A percentile compares a stretch with the other conserved stretches of the same genome.
Evolutionary conservation across 495 filamentous ascomycete species (phyloP).

Genomic region (Chaetomidium leptoderma): DNA sequence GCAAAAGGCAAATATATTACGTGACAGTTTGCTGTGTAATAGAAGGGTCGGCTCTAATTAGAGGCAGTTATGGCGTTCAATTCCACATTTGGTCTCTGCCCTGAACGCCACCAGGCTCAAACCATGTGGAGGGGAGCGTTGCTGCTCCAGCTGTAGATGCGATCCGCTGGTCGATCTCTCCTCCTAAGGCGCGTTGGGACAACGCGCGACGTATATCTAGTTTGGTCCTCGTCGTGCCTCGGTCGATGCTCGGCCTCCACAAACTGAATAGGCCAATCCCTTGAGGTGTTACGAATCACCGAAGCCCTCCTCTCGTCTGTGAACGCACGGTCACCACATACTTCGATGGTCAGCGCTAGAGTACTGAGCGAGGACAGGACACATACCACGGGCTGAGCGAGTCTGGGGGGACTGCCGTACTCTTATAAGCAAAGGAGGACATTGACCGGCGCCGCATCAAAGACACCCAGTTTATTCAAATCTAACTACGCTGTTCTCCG

Average conservation of each 20-base stretch:
- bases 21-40: neutral
- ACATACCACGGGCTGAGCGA: neutral
- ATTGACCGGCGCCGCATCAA: neutral
- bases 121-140: conserved; percentile 6
- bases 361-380: neutral
- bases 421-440: neutral
- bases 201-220: no score
- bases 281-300: conserved; percentile 7
- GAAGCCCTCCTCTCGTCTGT: conserved; percentile 6
- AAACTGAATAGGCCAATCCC: conserved; percentile 8
- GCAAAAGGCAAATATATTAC: conserved; percentile 5
- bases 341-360: conserved; percentile 4
- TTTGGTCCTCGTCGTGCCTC: neutral
- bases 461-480: neutral
- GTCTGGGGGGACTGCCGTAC: neutral
- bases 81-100: neutral
- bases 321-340: conserved; percentile 4
- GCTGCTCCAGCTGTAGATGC: conserved; percentile 5
- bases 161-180: conserved; percentile 8
- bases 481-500: neutral
- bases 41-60: neutral
- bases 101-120: conserved; percentile 5
- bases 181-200: conserved; percentile 9
- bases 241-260: conserved; percentile 6
- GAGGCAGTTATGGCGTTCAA: neutral